These are phyloP conservation scores for Sisymbrium irio DNA, from an alignment of 345 rosid species.

Conservation along the genomic window DNA sequence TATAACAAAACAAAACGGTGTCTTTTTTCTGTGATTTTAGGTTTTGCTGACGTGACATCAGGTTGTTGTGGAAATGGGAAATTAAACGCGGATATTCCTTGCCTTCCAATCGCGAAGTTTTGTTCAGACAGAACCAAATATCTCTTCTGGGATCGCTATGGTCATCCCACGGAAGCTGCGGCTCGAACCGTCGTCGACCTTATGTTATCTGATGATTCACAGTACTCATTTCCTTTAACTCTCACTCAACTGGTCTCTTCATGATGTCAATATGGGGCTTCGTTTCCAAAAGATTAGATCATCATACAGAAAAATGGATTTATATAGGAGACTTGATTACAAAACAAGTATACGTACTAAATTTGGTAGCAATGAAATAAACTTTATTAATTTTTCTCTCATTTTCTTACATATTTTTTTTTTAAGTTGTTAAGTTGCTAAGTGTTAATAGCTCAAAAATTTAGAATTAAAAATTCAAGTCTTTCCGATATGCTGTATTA, in stretches of 20 bases:
- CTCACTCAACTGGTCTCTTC: conserved; percentile 45
- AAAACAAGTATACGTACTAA: not conserved
- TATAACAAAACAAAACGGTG: no score
- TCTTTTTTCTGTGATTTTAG: conserved; percentile 34
- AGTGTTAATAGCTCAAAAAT: no score
- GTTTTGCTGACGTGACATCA: conserved; percentile 54
- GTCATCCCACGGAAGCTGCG: conserved; percentile 69
- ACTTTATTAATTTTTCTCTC: not conserved
- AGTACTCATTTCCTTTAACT: conserved; percentile 47
- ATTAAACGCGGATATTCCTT: conserved; percentile 51
- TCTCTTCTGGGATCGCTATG: conserved; percentile 69
- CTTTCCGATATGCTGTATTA: no score
- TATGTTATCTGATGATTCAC: conserved; percentile 43
- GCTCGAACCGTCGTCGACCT: conserved; percentile 46
- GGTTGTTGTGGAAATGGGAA: conserved; percentile 81
- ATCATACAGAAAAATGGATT: not conserved
- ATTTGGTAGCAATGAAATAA: not conserved
- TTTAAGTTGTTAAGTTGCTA: not conserved
- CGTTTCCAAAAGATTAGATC: not conserved
- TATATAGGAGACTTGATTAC: conserved; percentile 1
- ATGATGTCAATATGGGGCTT: conserved; percentile 2
- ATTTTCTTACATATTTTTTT: not conserved
- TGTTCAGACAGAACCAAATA: conserved; percentile 65
- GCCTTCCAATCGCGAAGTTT: conserved; percentile 49
- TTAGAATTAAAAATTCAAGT: no score